Evolutionary conservation across 768 basidiomycete genomes (phyloP).

Genomic region (Fibroporia radiculosa): DNA sequence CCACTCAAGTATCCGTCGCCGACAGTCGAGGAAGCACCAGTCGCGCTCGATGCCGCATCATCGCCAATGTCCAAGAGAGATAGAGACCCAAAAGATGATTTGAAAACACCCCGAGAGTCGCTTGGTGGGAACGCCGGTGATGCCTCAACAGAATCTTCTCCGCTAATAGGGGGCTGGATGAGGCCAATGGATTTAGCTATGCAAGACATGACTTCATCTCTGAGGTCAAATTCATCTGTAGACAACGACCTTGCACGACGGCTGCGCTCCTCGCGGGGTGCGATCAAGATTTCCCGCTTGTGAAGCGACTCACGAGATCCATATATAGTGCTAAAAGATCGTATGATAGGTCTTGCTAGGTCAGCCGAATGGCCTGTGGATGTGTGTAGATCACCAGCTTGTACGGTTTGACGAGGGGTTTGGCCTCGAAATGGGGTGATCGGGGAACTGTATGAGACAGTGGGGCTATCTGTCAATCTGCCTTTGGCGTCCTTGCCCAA

Average conservation of each 20-base stretch:
- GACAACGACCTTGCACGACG: constrained; percentile 24
- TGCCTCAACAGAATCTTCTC: constrained; percentile 53
- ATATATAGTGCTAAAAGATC: constrained; percentile 12
- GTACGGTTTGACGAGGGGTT: constrained; percentile 51
- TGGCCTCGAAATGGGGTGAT: constrained; percentile 17
- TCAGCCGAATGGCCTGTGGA: constrained; percentile 45
- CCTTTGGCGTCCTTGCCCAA: constrained; percentile 14
- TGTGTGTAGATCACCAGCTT: constrained; percentile 71
- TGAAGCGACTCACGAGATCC: constrained; percentile 4
- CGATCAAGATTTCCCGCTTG: constrained; percentile 12
- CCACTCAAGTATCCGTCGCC: constrained; percentile 63
- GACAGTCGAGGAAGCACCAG: constrained; percentile 44
- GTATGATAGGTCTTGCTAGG: constrained; percentile 22
- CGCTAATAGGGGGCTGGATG: constrained; percentile 75
- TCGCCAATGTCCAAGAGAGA: constrained; percentile 67
- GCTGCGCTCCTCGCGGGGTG: constrained; percentile 2
- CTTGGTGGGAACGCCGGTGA: constrained; percentile 55
- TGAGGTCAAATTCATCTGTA: constrained; percentile 83
- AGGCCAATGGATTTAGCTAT: constrained; percentile 97
- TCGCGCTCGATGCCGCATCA: constrained; percentile 57
- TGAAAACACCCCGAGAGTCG: constrained; percentile 37
- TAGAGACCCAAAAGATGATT: constrained; percentile 65
- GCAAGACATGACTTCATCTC: constrained; percentile 94
- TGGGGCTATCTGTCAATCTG: constrained; percentile 20
- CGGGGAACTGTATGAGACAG: constrained; percentile 10